Evolutionary conservation across 2,329 filamentous ascomycete species (phyloP).

Genomic region (Ceratocystis variospora): DNA sequence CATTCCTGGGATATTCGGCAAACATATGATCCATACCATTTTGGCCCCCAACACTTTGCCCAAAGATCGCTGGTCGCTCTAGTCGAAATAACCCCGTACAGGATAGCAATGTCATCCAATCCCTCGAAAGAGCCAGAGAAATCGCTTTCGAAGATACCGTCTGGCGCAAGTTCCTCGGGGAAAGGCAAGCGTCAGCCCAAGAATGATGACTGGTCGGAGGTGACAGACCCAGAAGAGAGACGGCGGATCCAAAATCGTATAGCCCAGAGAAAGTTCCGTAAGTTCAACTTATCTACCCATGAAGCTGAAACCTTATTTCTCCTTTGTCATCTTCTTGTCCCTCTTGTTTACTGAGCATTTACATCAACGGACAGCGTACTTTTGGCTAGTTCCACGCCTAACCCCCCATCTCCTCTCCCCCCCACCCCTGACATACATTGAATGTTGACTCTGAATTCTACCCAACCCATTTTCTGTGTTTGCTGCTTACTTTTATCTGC

Average conservation of each 20-base stretch:
- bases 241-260: constrained; percentile 64
- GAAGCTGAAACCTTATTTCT: neutral
- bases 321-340: neutral
- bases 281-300: constrained; percentile 23
- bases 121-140: constrained; percentile 22
- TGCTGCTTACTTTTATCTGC: neutral
- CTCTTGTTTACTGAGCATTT: too few species aligned
- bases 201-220: constrained; percentile 52
- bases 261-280: constrained; percentile 64
- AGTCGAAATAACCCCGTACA: neutral
- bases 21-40: too few species aligned
- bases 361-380: too few species aligned
- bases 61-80: too few species aligned
- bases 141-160: neutral
- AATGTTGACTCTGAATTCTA: too few species aligned
- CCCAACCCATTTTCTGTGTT: neutral
- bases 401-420: too few species aligned
- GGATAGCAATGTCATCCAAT: constrained; percentile 25
- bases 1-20: too few species aligned
- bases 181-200: constrained; percentile 31
- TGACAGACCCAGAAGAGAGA: constrained; percentile 56
- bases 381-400: too few species aligned
- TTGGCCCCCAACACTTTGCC: neutral
- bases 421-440: too few species aligned
- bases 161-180: constrained; percentile 3